These are phyloP conservation scores for Cairneyella variabilis DNA, from an alignment of 495 filamentous ascomycete genomes.

Conservation along the genomic window DNA sequence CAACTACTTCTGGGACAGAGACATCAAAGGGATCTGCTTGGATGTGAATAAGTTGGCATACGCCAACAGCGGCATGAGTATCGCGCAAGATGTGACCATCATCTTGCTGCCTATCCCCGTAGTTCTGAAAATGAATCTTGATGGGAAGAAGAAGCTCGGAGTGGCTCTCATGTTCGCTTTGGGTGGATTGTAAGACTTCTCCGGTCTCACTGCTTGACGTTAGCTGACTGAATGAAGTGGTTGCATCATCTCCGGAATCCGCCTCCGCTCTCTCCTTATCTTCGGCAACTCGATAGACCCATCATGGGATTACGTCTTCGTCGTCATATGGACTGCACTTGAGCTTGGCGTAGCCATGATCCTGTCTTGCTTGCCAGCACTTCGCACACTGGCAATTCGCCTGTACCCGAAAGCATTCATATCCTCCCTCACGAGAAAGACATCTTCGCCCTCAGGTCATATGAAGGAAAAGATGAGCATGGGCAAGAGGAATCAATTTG, in stretches of 20 bases:
- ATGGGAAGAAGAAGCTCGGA: constrained; percentile 31
- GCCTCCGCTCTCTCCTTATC: constrained; percentile 2
- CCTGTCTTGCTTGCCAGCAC: not conserved
- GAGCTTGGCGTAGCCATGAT: not conserved
- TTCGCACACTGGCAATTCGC: not conserved
- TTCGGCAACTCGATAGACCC: constrained; percentile 13
- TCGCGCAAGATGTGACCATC: constrained; percentile 37
- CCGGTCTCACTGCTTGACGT: not conserved
- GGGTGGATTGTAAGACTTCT: constrained; percentile 37
- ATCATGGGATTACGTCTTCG: not conserved
- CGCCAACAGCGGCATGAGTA: constrained; percentile 34
- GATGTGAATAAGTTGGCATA: constrained; percentile 35
- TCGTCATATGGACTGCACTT: not conserved
- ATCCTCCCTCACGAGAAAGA: not conserved
- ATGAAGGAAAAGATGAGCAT: not conserved
- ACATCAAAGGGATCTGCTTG: constrained; percentile 34
- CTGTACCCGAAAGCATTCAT: not conserved
- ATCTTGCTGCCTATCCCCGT: constrained; percentile 37
- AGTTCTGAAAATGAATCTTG: constrained; percentile 31
- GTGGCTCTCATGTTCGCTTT: constrained; percentile 42
- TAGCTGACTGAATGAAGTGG: constrained; percentile 5
- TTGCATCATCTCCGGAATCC: constrained; percentile 13
- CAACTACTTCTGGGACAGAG: constrained; percentile 36
- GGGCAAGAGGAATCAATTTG: not conserved
- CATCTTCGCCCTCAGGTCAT: not conserved